Percentiles rank a stretch among this genome's conserved stretches.
These are phyloP conservation scores for Immersiporthe knoxdaviesiana DNA, from an alignment of 2,329 filamentous ascomycete genomes.

Conservation along the genomic window DNA sequence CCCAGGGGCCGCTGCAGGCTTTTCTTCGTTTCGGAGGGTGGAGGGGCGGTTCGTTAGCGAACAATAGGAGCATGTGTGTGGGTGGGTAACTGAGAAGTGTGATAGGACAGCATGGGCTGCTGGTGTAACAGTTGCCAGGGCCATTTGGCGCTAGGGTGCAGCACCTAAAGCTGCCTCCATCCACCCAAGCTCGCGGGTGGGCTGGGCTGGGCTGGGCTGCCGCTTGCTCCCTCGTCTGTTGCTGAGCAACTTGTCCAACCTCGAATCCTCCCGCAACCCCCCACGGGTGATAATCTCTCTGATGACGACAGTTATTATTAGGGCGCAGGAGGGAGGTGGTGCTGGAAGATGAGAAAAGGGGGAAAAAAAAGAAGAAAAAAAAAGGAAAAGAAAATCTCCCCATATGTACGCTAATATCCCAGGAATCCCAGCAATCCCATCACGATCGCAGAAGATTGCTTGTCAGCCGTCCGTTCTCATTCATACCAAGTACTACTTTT, in stretches of 20 bases:
- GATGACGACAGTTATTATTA: not conserved
- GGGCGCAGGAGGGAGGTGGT: not conserved
- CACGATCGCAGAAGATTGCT: not conserved
- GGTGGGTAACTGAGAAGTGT: not conserved
- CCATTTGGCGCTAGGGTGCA: not conserved
- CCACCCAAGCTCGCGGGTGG: not conserved
- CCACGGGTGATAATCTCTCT: not conserved
- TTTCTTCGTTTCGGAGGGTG: not conserved
- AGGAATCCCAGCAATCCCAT: not conserved
- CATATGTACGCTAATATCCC: not conserved
- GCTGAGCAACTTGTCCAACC: conserved; percentile 5
- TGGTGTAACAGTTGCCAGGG: not conserved
- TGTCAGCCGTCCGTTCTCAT: no score
- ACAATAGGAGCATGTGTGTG: not conserved
- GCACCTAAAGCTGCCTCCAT: not conserved
- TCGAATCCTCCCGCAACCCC: not conserved
- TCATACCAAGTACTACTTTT: no score
- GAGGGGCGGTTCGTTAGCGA: not conserved
- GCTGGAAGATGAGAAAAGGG: not conserved
- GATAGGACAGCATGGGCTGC: conserved; percentile 9
- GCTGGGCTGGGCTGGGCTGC: not conserved
- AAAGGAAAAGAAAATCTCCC: no score
- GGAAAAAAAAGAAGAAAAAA: not conserved
- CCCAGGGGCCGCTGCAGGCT: not conserved
- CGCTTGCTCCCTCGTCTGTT: not conserved